Conservation (phyloP, 345 rosid species). For the Citrus maxima region DNA sequence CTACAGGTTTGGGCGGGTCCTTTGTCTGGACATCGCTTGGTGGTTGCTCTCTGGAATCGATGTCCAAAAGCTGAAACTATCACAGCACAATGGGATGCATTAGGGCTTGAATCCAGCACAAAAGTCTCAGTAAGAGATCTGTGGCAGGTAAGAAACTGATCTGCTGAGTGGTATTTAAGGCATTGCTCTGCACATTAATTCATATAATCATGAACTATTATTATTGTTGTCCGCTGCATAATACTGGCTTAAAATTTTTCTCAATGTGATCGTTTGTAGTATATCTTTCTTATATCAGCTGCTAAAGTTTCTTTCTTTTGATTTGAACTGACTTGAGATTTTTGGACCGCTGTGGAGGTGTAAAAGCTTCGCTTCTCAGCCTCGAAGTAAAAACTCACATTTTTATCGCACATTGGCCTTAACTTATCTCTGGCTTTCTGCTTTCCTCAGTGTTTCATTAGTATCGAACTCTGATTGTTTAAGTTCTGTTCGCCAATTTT, state of each 20-base stretch:
- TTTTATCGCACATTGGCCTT: not conserved
- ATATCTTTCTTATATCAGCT: not conserved
- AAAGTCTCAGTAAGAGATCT: conserved; percentile 71
- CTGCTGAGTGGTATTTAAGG: not conserved
- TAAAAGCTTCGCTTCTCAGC: not conserved
- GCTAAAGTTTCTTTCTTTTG: not conserved
- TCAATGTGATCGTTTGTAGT: not conserved
- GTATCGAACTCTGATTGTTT: not conserved
- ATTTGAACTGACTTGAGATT: not conserved
- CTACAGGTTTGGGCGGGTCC: conserved; percentile 96
- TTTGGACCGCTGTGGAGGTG: not conserved
- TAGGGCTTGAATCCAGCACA: conserved; percentile 74
- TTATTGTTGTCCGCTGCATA: not conserved
- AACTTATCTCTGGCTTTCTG: not conserved
- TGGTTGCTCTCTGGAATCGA: conserved; percentile 86
- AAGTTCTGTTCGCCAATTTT: not conserved
- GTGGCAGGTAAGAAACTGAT: conserved; percentile 63
- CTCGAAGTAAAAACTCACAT: not conserved
- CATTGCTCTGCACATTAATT: not conserved
- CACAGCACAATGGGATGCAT: conserved; percentile 61
- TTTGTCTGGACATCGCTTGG: conserved; percentile 68
- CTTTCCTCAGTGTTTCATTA: not conserved
- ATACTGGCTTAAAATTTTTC: not conserved
- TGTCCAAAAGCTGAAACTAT: conserved; percentile 62
- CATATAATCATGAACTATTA: not conserved